A percentile compares a stretch with the other conserved stretches of the same genome.
Evolutionary conservation across 495 filamentous ascomycete genomes (phyloP).

Genomic region (Xylaria sp.): DNA sequence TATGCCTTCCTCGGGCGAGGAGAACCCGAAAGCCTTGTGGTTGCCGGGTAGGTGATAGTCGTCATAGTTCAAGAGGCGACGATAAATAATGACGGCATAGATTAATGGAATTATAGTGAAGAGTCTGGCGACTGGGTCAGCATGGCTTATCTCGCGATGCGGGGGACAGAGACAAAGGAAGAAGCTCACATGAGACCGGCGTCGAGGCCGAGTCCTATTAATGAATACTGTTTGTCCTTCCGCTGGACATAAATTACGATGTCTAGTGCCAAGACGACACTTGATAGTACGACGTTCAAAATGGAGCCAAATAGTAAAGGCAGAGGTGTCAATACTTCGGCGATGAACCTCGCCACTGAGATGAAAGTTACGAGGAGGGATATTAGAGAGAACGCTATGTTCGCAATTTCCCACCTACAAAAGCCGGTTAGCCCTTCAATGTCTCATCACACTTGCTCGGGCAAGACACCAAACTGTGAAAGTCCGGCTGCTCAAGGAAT

Average conservation of each 20-base stretch:
- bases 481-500: not conserved
- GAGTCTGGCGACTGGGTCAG: constrained; percentile 34
- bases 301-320: constrained; percentile 52
- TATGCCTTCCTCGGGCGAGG: constrained; percentile 31
- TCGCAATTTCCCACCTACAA: constrained; percentile 54
- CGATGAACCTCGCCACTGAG: constrained; percentile 48
- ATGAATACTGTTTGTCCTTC: constrained; percentile 50
- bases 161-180: too few relatives aligned
- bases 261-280: constrained; percentile 54
- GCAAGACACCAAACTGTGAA: not conserved
- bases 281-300: constrained; percentile 50
- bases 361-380: constrained; percentile 50
- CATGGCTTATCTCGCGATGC: not conserved
- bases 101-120: constrained; percentile 43
- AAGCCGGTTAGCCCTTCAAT: constrained; percentile 22
- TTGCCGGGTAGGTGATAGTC: constrained; percentile 50
- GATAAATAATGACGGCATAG: constrained; percentile 50
- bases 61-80: constrained; percentile 51
- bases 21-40: constrained; percentile 42
- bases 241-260: constrained; percentile 47
- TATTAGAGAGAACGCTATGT: constrained; percentile 50
- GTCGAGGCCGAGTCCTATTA: constrained; percentile 52
- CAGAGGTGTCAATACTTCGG: constrained; percentile 55
- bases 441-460: not conserved
- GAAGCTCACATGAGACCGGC: constrained; percentile 46